Base-by-base conservation (phyloP, 768 basidiomycete species). In the Ramaria rubella region DNA sequence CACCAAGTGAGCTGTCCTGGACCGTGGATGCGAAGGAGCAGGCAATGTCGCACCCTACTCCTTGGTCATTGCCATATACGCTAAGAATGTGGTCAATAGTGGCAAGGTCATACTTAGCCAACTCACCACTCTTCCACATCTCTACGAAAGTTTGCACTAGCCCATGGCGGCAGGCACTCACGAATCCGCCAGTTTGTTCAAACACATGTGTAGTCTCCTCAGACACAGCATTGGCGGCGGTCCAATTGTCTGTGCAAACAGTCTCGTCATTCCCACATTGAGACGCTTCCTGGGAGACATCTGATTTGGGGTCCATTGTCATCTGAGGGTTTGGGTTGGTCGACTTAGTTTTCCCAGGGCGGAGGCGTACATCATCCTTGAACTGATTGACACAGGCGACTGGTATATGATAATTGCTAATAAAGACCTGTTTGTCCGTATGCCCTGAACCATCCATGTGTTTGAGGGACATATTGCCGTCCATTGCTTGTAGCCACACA, bases 141-240 rank as follows among this genome's bases (percentile, higher is more conserved):
- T 60, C 57, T 0, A 57, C 58, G 0, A 71, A 36, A 50, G 61
- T 63, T 1, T 69, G 54, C 4, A 69, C 54, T 0, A 71, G 62
- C 1, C 71, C 68, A 64, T 75, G 72, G 2, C 63, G 61, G 56
- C 74, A 75, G 14, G 66, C 64, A 57, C 59, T 53, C 0, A 70
- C 65, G 58, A 77, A 77, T 14, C 73, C 62, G 0, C 75, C 73
- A 0, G 70, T 67, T 63, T 75, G 70, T 0, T 70, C 59, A 50
- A 72, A 77, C 8, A 73, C 60, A 3, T 57, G 60, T 69, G 67
- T 72, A 64, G 68, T 70, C 21, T 60, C 63, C 58, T 71, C 72
- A 31, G 61, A 58, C 1, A 61, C 59, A 27, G 72, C 65, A 0
- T 61, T 54, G 1, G 62, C 57, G 1, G 65, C 69, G 58, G 68